Evolutionary conservation across 2,329 filamentous ascomycete genomes (phyloP).

Genomic region (Colletotrichum sp.): DNA sequence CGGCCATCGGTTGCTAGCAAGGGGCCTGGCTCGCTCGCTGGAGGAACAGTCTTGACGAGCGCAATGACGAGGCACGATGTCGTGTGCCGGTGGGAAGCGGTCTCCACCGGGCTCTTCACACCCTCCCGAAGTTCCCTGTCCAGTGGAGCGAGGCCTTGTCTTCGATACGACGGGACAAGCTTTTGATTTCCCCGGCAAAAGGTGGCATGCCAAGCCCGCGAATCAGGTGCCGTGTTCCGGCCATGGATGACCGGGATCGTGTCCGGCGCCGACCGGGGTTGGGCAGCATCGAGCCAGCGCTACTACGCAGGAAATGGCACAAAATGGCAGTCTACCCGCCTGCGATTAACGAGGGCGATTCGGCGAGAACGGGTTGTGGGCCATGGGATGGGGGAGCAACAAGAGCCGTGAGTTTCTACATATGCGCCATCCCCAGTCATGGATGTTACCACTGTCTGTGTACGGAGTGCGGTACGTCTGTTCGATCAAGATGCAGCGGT

Average conservation of each 20-base stretch:
- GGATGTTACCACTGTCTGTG: background rate
- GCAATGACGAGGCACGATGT: slow-evolving; percentile 11
- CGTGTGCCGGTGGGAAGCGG: background rate
- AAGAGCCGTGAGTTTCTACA: background rate
- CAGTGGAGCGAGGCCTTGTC: background rate
- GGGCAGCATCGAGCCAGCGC: background rate
- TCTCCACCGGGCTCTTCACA: background rate
- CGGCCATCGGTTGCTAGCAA: background rate
- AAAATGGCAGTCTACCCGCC: background rate
- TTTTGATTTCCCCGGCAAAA: slow-evolving; percentile 9
- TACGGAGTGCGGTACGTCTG: background rate
- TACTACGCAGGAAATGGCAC: background rate
- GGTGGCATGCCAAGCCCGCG: slow-evolving; percentile 13
- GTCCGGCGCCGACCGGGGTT: background rate
- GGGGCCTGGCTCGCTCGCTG: background rate
- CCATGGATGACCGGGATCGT: background rate
- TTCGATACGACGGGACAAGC: slow-evolving; percentile 19
- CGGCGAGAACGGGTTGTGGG: slow-evolving; percentile 10
- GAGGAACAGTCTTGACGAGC: background rate
- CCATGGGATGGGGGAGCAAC: background rate
- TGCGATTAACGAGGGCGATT: background rate
- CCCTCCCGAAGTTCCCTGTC: background rate
- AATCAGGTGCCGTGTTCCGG: slow-evolving; percentile 13
- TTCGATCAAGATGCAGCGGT: background rate
- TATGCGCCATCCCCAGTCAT: background rate